These are phyloP conservation scores for Lachnellula arida DNA, from an alignment of 2,329 filamentous ascomycete genomes.

Conservation along the genomic window DNA sequence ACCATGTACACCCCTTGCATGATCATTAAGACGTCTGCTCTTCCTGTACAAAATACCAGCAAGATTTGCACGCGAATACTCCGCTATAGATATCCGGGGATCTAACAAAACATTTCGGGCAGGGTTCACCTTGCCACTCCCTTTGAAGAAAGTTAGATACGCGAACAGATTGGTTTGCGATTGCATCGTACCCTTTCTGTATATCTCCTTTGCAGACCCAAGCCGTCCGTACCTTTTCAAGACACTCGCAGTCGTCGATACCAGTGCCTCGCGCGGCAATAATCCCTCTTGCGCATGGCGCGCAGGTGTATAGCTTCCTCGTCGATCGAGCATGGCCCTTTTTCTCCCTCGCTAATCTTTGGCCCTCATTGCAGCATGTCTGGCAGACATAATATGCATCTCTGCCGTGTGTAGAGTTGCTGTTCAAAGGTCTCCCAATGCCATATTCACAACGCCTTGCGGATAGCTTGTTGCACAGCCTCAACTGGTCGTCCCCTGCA, in stretches of 20 bases:
- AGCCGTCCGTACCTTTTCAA: not conserved
- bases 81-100: not conserved
- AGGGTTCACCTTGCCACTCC: not conserved
- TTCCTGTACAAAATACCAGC: not conserved
- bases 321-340: not conserved
- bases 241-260: not conserved
- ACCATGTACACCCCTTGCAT: not conserved
- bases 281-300: not conserved
- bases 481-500: too few species aligned
- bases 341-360: not conserved
- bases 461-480: too few species aligned
- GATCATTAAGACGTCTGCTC: not conserved
- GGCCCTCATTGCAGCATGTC: not conserved
- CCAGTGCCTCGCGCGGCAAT: not conserved
- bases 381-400: not conserved
- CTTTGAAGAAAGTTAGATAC: not conserved
- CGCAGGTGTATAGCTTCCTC: not conserved
- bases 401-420: too few species aligned
- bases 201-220: not conserved
- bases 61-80: not conserved
- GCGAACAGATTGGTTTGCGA: not conserved
- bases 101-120: not conserved
- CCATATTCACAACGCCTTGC: too few species aligned
- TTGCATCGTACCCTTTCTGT: not conserved
- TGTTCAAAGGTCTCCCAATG: too few species aligned